Conservation (phyloP, 495 filamentous ascomycete genomes). For the Daldinia decipiens region DNA sequence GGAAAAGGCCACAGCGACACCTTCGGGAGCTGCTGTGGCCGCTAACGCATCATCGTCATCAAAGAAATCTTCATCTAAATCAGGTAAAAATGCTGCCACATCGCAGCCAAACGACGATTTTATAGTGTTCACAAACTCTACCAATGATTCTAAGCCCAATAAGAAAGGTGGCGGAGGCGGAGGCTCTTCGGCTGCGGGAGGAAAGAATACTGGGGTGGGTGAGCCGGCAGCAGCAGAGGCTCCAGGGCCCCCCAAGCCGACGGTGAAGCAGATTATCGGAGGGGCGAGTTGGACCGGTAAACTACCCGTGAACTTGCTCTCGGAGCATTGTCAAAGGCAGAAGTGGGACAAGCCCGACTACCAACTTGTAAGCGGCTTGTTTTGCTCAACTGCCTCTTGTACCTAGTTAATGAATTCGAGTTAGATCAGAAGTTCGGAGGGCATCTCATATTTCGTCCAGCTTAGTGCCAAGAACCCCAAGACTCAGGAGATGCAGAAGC, state of each 20-base stretch:
- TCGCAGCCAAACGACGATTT: conserved; percentile 67
- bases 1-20: conserved; percentile 51
- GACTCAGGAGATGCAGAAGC: conserved; percentile 74
- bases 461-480: conserved; percentile 83
- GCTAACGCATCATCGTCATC: conserved; percentile 46
- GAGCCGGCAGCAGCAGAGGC: conserved; percentile 51
- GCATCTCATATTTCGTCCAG: conserved; percentile 81
- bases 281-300: conserved; percentile 98
- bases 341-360: conserved; percentile 96
- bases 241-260: conserved; percentile 72
- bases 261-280: conserved; percentile 88
- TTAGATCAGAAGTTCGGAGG: conserved; percentile 58
- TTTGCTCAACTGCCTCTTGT: conserved; percentile 33
- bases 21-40: conserved; percentile 32
- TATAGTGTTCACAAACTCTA: conserved; percentile 73
- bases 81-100: conserved; percentile 33
- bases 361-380: conserved; percentile 58
- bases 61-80: conserved; percentile 51
- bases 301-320: conserved; percentile 88
- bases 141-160: conserved; percentile 64
- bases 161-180: conserved; percentile 45
- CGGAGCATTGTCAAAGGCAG: conserved; percentile 94
- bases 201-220: conserved; percentile 51
- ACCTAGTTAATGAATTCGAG: conserved; percentile 41
- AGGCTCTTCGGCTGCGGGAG: conserved; percentile 48